Evolutionary conservation across 768 basidiomycete species (phyloP).

Genomic region (Tulasnella sp.): DNA sequence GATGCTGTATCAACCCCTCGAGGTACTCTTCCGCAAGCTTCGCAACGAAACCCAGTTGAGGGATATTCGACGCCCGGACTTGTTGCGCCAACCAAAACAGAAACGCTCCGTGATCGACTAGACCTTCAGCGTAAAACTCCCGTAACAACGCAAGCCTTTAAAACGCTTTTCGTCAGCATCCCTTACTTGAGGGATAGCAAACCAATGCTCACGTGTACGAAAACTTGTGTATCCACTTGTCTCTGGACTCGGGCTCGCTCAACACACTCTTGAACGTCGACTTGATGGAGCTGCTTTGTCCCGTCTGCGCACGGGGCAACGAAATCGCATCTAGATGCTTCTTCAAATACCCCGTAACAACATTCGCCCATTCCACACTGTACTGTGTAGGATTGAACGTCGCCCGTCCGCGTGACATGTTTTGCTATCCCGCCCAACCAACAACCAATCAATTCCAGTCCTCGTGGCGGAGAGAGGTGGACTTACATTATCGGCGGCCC

Average conservation of each 20-base stretch:
- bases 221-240: constrained; percentile 68
- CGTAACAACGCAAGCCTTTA: constrained; percentile 55
- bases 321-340: constrained; percentile 70
- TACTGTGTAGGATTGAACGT: constrained; percentile 73
- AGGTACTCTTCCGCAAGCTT: constrained; percentile 72
- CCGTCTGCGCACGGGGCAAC: constrained; percentile 57
- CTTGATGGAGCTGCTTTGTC: constrained; percentile 66
- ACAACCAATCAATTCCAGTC: too few species aligned
- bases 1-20: constrained; percentile 49
- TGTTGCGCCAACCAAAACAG: constrained; percentile 70
- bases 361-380: constrained; percentile 73
- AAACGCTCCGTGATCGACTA: constrained; percentile 68
- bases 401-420: constrained; percentile 63
- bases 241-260: constrained; percentile 54
- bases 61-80: constrained; percentile 63
- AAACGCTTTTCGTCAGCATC: background rate
- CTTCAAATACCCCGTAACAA: constrained; percentile 69
- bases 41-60: constrained; percentile 65
- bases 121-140: constrained; percentile 65
- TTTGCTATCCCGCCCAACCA: constrained; percentile 30
- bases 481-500: constrained; percentile 71
- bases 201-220: constrained; percentile 48
- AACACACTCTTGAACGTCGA: constrained; percentile 74
- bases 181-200: background rate
- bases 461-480: background rate